These are phyloP conservation scores for Boletus vermiculosoides DNA, from an alignment of 768 basidiomycete species.

Conservation along the genomic window DNA sequence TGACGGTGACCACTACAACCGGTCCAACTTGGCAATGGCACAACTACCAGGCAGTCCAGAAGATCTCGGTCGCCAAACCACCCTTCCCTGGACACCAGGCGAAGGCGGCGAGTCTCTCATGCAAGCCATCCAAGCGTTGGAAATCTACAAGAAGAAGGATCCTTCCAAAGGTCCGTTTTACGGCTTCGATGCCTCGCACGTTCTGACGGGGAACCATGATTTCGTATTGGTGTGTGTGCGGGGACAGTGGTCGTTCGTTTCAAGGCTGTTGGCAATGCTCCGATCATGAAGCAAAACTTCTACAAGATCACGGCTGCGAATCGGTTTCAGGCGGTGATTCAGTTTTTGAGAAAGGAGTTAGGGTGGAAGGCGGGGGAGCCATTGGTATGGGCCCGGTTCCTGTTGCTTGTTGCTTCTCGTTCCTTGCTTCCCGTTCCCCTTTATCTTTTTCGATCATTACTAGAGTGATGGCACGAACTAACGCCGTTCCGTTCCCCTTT, in stretches of 20 bases:
- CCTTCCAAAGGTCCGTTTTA: slow-evolving; percentile 60
- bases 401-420: background rate
- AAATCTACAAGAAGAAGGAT: slow-evolving; percentile 86
- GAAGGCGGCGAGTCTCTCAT: slow-evolving; percentile 32
- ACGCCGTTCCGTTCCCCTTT: slow-evolving; percentile 19
- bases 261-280: slow-evolving; percentile 96
- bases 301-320: slow-evolving; percentile 97
- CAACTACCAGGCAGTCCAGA: slow-evolving; percentile 34
- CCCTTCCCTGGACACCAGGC: slow-evolving; percentile 34
- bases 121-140: slow-evolving; percentile 70
- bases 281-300: slow-evolving; percentile 98
- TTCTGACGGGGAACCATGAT: background rate
- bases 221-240: background rate
- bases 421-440: background rate
- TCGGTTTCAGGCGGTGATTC: slow-evolving; percentile 92
- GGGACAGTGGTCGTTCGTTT: slow-evolving; percentile 90
- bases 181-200: background rate
- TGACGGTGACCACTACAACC: slow-evolving; percentile 3
- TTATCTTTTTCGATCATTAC: too few species aligned
- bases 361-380: slow-evolving; percentile 86
- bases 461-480: background rate
- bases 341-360: slow-evolving; percentile 86
- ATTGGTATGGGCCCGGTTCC: slow-evolving; percentile 50
- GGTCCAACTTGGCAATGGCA: slow-evolving; percentile 25
- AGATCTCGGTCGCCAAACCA: slow-evolving; percentile 31